Evolutionary conservation across 2,329 filamentous ascomycete species (phyloP), one percentile per base, ranked within the genome.

Genomic region (Calonectria pauciramosa): DNA sequence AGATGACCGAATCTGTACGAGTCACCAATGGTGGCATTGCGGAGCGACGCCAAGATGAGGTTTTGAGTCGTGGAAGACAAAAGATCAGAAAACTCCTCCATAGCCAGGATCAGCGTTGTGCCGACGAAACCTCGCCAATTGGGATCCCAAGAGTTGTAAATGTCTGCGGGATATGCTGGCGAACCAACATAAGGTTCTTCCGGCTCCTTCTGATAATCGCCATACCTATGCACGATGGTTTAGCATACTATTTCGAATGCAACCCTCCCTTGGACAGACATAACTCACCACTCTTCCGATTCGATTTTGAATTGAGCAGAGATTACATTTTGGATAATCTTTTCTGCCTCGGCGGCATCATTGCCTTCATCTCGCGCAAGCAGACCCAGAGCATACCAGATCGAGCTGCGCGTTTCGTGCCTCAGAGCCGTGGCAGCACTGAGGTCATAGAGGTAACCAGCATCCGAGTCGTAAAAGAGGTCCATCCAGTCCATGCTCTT

Each of bases 51-150:
- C 0, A 91, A 81, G 70, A 93, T 90, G 20, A 89, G 84, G 0
- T 80, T 71, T 63, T 86, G 82, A 0, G 85, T 85, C 4, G 78
- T 65, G 66, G 81, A 75, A 66, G 81, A 84, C 4, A 89, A 75
- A 1, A 92, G 84, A 71, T 88, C 80, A 0, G 86, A 81, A 68
- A 90, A 93, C 75, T 93, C 91, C 79, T 93, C 91, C 28, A 92
- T 84, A 32, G 88, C 88, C 51, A 93, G 84, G 32, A 93, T 88
- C 18, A 93, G 86, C 0, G 90, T 88, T 0, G 90, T 92, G 16
- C 90, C 90, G 41, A 93, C 86, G 71, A 93, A 93, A 0, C 91
- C 91, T 65, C 91, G 86, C 91, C 91, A 93, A 75, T 93, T 93
- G 2, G 91, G 91, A 76, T 93, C 91, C 89, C 90, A 93, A 0